phyloP scores from a whole-genome alignment of 345 rosid species.

The Eucalyptus virginea region DNA sequence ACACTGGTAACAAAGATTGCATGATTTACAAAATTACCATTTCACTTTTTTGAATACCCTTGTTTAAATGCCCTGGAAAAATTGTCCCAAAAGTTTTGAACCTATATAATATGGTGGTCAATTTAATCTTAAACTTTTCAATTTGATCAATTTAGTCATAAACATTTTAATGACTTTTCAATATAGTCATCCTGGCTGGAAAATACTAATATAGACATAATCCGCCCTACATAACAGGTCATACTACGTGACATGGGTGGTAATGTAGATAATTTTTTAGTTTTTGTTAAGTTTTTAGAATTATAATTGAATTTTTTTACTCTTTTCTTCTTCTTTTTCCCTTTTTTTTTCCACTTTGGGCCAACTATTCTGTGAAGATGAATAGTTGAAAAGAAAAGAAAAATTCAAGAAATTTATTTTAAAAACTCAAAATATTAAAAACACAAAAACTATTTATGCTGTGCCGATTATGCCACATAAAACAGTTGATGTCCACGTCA shows the following conservation, averaged over 20 bases:
- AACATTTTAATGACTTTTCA: not conserved
- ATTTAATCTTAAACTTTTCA: not conserved
- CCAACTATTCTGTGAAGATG: not conserved
- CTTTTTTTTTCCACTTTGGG: not conserved
- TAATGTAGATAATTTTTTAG: not conserved
- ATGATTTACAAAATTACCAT: not conserved
- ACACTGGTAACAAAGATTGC: not conserved
- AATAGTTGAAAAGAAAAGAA: not conserved
- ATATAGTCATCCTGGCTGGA: not conserved
- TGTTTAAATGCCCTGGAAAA: not conserved
- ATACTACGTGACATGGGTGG: not conserved
- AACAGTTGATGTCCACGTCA: too few species aligned
- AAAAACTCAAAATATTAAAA: too few species aligned
- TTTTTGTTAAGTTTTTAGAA: not conserved
- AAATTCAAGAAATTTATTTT: too few species aligned
- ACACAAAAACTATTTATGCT: not conserved
- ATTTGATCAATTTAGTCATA: not conserved
- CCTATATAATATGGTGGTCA: not conserved
- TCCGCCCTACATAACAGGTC: fast-evolving
- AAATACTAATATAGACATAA: fast-evolving
- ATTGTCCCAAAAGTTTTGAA: not conserved
- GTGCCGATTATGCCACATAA: not conserved
- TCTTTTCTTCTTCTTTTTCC: too few species aligned
- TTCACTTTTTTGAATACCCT: not conserved
- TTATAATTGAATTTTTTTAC: too few species aligned